A percentile compares a stretch with the other conserved stretches of the same genome.
These are phyloP conservation scores for Fusarium agapanthi DNA, from an alignment of 2,329 filamentous ascomycete species.

Conservation along the genomic window DNA sequence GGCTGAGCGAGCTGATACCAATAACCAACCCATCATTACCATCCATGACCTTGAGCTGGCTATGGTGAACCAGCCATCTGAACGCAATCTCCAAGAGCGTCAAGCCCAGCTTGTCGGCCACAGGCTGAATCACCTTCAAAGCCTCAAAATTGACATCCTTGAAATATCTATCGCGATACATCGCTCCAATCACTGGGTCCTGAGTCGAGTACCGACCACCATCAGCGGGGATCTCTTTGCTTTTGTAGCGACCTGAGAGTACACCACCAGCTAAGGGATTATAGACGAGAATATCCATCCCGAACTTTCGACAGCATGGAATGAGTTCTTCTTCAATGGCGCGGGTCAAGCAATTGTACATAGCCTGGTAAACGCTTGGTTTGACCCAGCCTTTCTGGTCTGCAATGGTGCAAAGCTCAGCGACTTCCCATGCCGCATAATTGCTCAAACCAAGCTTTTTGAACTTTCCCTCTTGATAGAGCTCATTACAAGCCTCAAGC, in stretches of 20 bases:
- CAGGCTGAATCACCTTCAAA: conserved; percentile 68
- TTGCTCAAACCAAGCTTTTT: conserved; percentile 75
- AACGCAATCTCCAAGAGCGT: conserved; percentile 74
- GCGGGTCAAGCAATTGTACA: conserved; percentile 63
- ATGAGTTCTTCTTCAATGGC: conserved; percentile 50
- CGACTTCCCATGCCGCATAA: conserved; percentile 79
- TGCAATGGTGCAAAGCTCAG: conserved; percentile 66
- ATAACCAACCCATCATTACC: conserved; percentile 59
- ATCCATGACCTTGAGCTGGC: conserved; percentile 54
- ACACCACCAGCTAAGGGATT: conserved; percentile 78
- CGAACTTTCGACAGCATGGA: conserved; percentile 66
- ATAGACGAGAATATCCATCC: conserved; percentile 74
- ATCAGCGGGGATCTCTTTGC: conserved; percentile 39
- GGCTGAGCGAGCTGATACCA: conserved; percentile 58
- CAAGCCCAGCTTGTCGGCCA: conserved; percentile 69
- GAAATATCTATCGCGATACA: conserved; percentile 60
- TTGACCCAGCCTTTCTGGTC: conserved; percentile 70
- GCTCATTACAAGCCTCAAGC: conserved; percentile 70
- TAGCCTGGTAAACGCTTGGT: conserved; percentile 78
- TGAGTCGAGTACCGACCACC: conserved; percentile 37
- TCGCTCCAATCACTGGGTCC: neutral
- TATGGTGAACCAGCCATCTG: conserved; percentile 75
- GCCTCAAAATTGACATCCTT: conserved; percentile 66
- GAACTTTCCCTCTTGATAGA: conserved; percentile 78
- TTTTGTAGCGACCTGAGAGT: conserved; percentile 67